These are phyloP conservation scores for Diatrype stigma DNA, from an alignment of 2,329 filamentous ascomycete genomes.

Conservation along the genomic window DNA sequence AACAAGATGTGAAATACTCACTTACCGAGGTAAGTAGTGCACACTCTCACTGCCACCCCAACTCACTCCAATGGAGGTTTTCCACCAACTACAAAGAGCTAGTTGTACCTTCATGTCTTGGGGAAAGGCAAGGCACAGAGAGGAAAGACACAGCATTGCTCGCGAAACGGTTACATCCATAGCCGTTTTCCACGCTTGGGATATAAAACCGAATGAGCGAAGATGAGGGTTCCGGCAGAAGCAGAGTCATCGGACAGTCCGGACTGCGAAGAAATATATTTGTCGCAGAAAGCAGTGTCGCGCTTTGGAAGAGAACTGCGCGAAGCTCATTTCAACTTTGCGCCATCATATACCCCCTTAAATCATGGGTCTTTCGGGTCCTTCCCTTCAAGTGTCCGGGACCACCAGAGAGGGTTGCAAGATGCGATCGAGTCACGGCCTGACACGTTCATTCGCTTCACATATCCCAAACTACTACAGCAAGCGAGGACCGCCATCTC, in stretches of 20 bases:
- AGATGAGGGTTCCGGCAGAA: neutral
- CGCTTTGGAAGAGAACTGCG: conserved; percentile 26
- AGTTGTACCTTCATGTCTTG: too few species aligned
- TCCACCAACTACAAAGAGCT: too few species aligned
- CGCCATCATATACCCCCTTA: conserved; percentile 27
- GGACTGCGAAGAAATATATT: neutral
- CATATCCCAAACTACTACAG: conserved; percentile 51
- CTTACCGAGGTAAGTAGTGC: too few species aligned
- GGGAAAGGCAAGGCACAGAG: too few species aligned
- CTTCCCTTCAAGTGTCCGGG: conserved; percentile 53
- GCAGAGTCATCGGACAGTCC: neutral
- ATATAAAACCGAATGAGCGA: neutral
- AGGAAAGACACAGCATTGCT: too few species aligned
- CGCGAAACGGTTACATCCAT: too few species aligned
- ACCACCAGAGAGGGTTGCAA: conserved; percentile 49
- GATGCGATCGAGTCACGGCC: conserved; percentile 55
- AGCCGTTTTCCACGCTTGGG: neutral
- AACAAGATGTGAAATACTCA: too few species aligned
- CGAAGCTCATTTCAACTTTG: conserved; percentile 28
- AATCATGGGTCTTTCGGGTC: conserved; percentile 63
- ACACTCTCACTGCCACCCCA: too few species aligned
- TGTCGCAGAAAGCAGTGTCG: neutral
- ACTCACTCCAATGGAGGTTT: too few species aligned
- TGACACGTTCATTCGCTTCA: conserved; percentile 62
- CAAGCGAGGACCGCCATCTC: conserved; percentile 56